Conservation (phyloP, 192 early-diverging fungal species). For the Kickxella alabastrina region DNA sequence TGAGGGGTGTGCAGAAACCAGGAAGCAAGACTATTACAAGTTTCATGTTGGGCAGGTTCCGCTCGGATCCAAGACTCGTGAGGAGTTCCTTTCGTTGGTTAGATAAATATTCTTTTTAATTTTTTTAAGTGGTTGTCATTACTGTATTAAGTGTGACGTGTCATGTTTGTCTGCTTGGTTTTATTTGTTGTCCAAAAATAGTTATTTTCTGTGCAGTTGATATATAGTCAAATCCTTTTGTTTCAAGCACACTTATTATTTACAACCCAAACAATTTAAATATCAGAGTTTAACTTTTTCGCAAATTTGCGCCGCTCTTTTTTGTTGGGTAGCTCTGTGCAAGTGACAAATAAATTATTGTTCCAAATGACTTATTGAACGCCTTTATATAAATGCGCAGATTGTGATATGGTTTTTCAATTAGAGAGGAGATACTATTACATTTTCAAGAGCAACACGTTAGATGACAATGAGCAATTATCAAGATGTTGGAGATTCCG, state of each 20-base stretch:
- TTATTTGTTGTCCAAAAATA: neutral
- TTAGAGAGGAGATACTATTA: too few relatives aligned
- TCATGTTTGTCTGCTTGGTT: neutral
- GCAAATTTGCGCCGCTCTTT: too few relatives aligned
- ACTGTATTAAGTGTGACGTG: neutral
- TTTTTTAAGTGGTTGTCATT: neutral
- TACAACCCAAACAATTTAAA: neutral
- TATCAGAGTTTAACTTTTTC: too few relatives aligned
- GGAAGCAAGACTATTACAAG: constrained; percentile 91
- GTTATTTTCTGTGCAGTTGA: neutral
- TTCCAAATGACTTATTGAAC: too few relatives aligned
- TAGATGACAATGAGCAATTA: too few relatives aligned
- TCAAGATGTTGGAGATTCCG: too few relatives aligned
- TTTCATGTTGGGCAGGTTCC: constrained; percentile 93
- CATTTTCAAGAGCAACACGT: too few relatives aligned
- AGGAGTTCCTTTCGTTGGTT: constrained; percentile 91
- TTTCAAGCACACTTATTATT: neutral
- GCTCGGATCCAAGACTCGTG: constrained; percentile 88
- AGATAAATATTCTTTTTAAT: constrained; percentile 14
- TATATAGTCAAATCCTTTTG: neutral
- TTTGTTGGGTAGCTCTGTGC: too few relatives aligned
- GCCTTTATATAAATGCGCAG: too few relatives aligned
- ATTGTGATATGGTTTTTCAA: too few relatives aligned
- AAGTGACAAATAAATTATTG: too few relatives aligned
- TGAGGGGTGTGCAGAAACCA: constrained; percentile 97